These are phyloP conservation scores for Desmodesmus armatus DNA, from an alignment of 139 green algal species.

Conservation along the genomic window DNA sequence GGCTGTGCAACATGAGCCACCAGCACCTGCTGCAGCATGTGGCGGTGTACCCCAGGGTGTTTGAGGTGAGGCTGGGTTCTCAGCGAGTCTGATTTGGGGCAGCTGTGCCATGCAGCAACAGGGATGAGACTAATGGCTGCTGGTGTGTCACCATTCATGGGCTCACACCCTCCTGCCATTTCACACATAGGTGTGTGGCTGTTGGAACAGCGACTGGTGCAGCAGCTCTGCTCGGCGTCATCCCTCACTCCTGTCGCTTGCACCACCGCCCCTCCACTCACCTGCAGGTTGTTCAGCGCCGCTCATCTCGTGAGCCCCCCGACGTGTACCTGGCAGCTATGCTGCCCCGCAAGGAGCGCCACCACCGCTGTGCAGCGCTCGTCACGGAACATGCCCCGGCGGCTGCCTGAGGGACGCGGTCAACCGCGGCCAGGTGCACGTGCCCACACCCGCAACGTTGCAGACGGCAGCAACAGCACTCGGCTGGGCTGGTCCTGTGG, in stretches of 20 bases:
- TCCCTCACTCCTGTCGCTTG: neutral
- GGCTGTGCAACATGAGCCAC: slow-evolving; percentile 39
- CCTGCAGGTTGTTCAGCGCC: slow-evolving; percentile 32
- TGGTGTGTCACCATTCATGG: neutral
- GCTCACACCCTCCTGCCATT: neutral
- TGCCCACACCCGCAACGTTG: slow-evolving; percentile 3
- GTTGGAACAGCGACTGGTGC: neutral
- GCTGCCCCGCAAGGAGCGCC: slow-evolving; percentile 49
- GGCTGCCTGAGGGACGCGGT: slow-evolving; percentile 54
- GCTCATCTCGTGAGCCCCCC: slow-evolving; percentile 26
- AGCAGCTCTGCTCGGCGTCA: neutral
- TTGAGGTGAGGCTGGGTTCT: slow-evolving; percentile 49
- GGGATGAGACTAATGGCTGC: too few species aligned
- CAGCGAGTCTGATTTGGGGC: too few species aligned
- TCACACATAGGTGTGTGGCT: neutral
- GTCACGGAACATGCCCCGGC: slow-evolving; percentile 50
- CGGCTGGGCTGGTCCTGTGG: neutral
- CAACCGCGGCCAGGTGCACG: slow-evolving; percentile 17
- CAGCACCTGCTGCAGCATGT: slow-evolving; percentile 38
- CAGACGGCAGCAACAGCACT: neutral
- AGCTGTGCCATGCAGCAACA: too few species aligned
- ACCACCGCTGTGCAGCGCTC: slow-evolving; percentile 51
- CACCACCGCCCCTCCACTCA: neutral
- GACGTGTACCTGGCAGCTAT: slow-evolving; percentile 51
- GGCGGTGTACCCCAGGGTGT: slow-evolving; percentile 56